Evolutionary conservation across 306 rosid species (phyloP).

Genomic region (Calophaca sinica): DNA sequence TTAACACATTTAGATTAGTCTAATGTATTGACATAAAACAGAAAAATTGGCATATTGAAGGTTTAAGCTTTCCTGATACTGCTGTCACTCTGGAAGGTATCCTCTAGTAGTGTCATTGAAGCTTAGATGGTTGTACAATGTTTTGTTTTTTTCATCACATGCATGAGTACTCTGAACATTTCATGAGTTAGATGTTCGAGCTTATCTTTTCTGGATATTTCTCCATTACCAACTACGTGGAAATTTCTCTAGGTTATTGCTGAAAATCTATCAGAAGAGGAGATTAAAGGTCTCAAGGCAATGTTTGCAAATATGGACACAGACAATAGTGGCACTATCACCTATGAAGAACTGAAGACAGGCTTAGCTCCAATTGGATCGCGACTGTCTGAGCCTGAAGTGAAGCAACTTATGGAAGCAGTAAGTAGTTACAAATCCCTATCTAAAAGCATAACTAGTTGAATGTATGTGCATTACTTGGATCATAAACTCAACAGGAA

Average conservation of each 20-base stretch:
- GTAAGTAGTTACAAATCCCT: constrained; percentile 59
- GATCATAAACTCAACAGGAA: constrained; percentile 31
- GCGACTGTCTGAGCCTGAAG: constrained; percentile 81
- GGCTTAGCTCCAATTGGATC: constrained; percentile 95
- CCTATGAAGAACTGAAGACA: constrained; percentile 89
- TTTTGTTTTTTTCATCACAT: constrained; percentile 14
- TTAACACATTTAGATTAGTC: constrained; percentile 13
- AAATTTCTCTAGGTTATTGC: constrained; percentile 75
- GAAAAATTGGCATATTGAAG: constrained; percentile 17
- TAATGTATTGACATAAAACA: constrained; percentile 14
- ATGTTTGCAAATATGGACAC: constrained; percentile 96
- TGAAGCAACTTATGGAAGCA: constrained; percentile 97
- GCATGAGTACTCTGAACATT: constrained; percentile 17
- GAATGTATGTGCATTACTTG: constrained; percentile 16
- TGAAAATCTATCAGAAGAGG: constrained; percentile 91
- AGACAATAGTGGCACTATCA: constrained; percentile 86
- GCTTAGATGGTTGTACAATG: constrained; percentile 7
- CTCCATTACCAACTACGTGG: constrained; percentile 26
- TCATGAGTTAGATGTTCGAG: constrained; percentile 12
- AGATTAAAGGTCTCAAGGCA: constrained; percentile 92
- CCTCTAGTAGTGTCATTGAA: constrained; percentile 1
- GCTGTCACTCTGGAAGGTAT: constrained; percentile 21
- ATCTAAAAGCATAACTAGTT: constrained; percentile 28
- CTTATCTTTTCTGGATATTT: constrained; percentile 31
- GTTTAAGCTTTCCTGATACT: constrained; percentile 9